Evolutionary conservation across 805 yeast species (phyloP), one percentile per base, ranked within the genome.

Genomic region (Zygosaccharomyces kombuchaensis): DNA sequence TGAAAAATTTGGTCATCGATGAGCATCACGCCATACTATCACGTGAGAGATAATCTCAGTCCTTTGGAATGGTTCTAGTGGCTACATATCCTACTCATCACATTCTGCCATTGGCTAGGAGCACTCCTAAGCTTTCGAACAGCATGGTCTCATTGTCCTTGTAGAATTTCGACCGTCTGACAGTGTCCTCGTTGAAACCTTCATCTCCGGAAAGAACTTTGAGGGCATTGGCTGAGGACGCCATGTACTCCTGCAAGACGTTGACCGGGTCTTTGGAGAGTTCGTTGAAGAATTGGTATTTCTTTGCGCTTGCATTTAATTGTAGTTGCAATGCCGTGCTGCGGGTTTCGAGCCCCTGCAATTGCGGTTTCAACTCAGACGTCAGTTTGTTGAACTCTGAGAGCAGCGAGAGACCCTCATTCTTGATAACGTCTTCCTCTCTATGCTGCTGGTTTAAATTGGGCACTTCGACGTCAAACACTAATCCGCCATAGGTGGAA

Each of bases 151-250:
- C 90, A 35, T 81, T 78, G 9, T 66, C 63, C 34, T 63, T 63
- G 66, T 85, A 93, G 66, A 84, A 93, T 13, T 81, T 80, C 2
- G 96, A 80, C 57, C 84, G 78, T 69, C 99, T 80, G 4, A 88
- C 96, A 16, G 78, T 73, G 61, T 90, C 97, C 68, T 91, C 97
- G 60, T 82, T 82, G 66, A 82, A 85, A 8, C 90, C 91, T 56
- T 86, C 93, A 57, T 93, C 98, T 53, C 96, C 89, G 48, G 88
- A 78, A 52, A 93, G 73, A 10, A 91, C 85, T 67, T 85, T 89
- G 59, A 93, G 74, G 39, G 91, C 86, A 48, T 88, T 87, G 12
- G 88, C 74, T 64, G 93, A 95, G 36, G 88, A 82, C 36, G 81
- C 84, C 50, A 82, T 72, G 77, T 96, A 86, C 42, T 79, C 75